A percentile compares a stretch with the other conserved stretches of the same genome.
phyloP scores from a whole-genome alignment of 257 asterid species.

The Marsdenia floribunda region DNA sequence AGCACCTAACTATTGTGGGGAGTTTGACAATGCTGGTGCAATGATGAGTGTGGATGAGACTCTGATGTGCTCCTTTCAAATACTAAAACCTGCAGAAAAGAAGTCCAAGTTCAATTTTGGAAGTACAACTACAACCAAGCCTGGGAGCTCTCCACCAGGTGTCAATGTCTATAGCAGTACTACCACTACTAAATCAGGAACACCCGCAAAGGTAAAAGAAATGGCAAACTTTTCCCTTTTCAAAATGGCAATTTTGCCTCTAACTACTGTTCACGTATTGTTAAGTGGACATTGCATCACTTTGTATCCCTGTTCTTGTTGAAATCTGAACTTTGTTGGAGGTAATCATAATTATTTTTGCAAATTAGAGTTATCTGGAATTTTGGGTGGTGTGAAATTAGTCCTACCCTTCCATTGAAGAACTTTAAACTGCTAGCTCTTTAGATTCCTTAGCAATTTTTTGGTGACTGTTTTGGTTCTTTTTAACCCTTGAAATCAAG shows the following conservation, averaged over 20 bases:
- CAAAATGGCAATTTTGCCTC: not conserved
- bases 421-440: not conserved
- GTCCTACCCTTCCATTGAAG: not conserved
- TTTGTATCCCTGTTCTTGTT: not conserved
- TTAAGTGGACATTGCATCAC: not conserved
- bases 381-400: not conserved
- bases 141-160: conserved; percentile 10
- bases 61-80: conserved; percentile 38
- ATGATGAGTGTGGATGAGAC: conserved; percentile 41
- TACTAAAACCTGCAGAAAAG: conserved; percentile 36
- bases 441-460: too few relatives aligned
- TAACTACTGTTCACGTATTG: not conserved
- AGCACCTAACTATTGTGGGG: conserved; percentile 38
- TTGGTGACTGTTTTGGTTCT: too few relatives aligned
- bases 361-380: not conserved
- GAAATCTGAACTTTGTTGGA: not conserved
- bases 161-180: conserved; percentile 12
- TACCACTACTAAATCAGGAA: conserved; percentile 17
- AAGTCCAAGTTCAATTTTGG: conserved; percentile 26
- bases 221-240: not conserved
- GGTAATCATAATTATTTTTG: not conserved
- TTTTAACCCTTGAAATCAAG: too few relatives aligned
- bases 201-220: conserved; percentile 24
- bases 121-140: conserved; percentile 25
- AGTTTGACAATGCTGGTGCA: conserved; percentile 38